Conservation (phyloP, 768 basidiomycete genomes). For the Trametes elegans region DNA sequence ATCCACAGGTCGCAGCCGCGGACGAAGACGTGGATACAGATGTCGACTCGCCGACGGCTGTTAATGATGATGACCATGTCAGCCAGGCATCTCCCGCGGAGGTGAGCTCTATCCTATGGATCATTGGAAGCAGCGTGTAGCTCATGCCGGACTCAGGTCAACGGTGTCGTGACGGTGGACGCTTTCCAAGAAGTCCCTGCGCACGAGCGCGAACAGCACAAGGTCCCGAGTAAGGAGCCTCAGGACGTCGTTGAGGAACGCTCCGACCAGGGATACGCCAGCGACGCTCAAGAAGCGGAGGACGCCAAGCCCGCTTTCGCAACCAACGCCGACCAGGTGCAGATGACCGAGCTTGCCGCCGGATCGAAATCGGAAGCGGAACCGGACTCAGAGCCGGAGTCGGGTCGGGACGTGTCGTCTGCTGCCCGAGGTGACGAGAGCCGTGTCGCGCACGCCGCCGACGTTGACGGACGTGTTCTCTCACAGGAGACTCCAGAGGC, state of each 20-base stretch:
- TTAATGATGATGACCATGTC: conserved; percentile 32
- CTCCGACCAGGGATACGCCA: background rate
- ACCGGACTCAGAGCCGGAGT: background rate
- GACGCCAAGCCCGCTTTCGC: background rate
- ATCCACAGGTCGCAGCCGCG: background rate
- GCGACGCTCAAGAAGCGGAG: background rate
- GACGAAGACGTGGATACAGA: conserved; percentile 29
- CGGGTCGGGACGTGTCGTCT: background rate
- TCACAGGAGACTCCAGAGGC: background rate
- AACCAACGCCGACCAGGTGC: too few species aligned
- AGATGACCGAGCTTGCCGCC: background rate
- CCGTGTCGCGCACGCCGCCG: conserved; percentile 8
- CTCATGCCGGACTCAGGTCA: too few species aligned
- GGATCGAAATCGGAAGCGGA: background rate
- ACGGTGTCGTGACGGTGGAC: too few species aligned
- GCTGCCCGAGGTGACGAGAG: conserved; percentile 3
- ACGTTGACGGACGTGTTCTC: conserved; percentile 6
- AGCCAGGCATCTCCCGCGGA: conserved; percentile 12
- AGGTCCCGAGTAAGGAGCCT: too few species aligned
- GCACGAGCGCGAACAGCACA: background rate
- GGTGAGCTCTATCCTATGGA: too few species aligned
- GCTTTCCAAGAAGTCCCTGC: too few species aligned
- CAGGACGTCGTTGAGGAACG: too few species aligned
- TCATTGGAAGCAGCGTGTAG: too few species aligned
- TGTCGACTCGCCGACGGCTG: conserved; percentile 22